Conservation (phyloP, 2,329 filamentous ascomycete genomes). For the Trichoderma sp. region DNA sequence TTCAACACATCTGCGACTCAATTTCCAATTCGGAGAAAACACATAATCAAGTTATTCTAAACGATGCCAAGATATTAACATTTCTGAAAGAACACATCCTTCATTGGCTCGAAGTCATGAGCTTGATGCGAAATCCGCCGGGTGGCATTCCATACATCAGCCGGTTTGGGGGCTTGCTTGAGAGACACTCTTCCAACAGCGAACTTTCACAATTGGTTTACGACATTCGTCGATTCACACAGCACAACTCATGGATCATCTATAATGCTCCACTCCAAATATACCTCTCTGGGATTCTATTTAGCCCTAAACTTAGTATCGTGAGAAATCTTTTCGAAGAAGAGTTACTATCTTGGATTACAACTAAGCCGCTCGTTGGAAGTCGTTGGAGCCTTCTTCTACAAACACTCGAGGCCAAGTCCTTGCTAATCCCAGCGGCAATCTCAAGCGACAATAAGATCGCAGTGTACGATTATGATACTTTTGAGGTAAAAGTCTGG, state of each 20-base stretch:
- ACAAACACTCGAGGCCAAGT: neutral
- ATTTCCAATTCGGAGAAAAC: neutral
- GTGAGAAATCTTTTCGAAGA: neutral
- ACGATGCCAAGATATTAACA: conserved; percentile 17
- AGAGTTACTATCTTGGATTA: neutral
- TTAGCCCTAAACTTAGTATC: neutral
- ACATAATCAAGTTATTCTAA: neutral
- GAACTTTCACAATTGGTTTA: conserved; percentile 22
- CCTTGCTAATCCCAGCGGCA: neutral
- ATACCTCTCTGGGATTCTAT: neutral
- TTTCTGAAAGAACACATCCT: conserved; percentile 3
- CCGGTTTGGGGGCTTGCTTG: conserved; percentile 15
- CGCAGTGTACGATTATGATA: neutral
- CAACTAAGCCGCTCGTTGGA: neutral
- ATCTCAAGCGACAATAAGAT: neutral
- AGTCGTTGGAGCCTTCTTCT: neutral
- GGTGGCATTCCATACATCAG: conserved; percentile 19
- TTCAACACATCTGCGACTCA: conserved; percentile 22
- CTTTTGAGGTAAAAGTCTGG: neutral
- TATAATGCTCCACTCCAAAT: neutral
- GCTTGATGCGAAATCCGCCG: neutral
- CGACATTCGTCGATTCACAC: conserved; percentile 22
- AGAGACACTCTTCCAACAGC: neutral
- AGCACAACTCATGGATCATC: neutral
- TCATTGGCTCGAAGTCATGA: conserved; percentile 12